Percentiles rank a stretch among this genome's conserved stretches.
phyloP scores from a whole-genome alignment of 2,329 filamentous ascomycete species.

The Xenosphaeropsis pyriputrescens region DNA sequence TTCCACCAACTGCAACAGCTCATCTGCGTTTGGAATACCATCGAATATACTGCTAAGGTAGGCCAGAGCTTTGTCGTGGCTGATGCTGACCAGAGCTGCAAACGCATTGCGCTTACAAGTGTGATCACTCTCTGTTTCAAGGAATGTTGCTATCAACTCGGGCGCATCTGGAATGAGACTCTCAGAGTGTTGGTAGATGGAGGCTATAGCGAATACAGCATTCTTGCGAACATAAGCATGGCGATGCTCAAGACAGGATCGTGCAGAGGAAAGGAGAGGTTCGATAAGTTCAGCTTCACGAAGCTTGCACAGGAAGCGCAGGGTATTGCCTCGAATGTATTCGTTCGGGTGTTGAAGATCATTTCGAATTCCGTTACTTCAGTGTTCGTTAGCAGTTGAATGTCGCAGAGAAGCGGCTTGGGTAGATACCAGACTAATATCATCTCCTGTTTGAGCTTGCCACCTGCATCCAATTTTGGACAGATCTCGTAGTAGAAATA shows the following conservation, averaged over 20 bases:
- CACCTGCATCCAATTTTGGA: constrained; percentile 79
- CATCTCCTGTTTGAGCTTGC: constrained; percentile 99
- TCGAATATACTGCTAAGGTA: constrained; percentile 87
- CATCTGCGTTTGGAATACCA: constrained; percentile 84
- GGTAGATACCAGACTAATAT: constrained; percentile 79
- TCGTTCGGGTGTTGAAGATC: constrained; percentile 96
- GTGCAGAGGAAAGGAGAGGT: constrained; percentile 81
- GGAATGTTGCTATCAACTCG: constrained; percentile 79
- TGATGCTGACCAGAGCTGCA: constrained; percentile 77
- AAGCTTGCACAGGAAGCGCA: constrained; percentile 93
- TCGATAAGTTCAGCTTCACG: constrained; percentile 93
- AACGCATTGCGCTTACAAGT: constrained; percentile 99
- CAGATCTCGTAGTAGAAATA: constrained; percentile 99
- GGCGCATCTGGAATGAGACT: constrained; percentile 89
- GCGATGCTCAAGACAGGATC: constrained; percentile 85
- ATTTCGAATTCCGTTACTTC: constrained; percentile 92
- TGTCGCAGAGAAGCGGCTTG: neutral
- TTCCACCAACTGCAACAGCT: constrained; percentile 83
- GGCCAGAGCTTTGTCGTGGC: constrained; percentile 79
- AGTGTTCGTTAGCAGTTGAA: neutral
- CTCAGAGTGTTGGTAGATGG: constrained; percentile 83
- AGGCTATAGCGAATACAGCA: constrained; percentile 85
- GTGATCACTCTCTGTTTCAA: constrained; percentile 79
- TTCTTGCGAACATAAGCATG: constrained; percentile 98
- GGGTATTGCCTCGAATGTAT: constrained; percentile 95